Percentiles rank a stretch among this genome's conserved stretches.
Evolutionary conservation across 2,329 filamentous ascomycete species (phyloP).

Genomic region (Sporothrix mexicana): DNA sequence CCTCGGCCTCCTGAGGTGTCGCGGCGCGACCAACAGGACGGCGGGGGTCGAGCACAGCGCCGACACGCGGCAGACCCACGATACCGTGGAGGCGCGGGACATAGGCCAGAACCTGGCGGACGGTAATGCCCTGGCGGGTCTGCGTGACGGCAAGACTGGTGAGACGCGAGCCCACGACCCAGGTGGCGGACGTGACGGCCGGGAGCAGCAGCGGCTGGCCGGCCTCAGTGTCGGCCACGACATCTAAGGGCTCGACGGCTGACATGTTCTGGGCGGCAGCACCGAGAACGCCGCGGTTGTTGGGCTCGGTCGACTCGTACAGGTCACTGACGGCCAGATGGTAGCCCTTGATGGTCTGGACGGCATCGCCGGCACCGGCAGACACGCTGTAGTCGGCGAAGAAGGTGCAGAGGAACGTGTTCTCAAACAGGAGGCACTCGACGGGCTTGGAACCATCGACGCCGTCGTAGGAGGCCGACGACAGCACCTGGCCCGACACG

Average conservation of each 20-base stretch:
- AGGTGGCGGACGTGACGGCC: constrained; percentile 79
- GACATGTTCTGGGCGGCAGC: constrained; percentile 67
- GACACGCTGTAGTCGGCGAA: constrained; percentile 56
- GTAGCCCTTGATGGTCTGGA: constrained; percentile 75
- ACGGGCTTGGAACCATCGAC: constrained; percentile 78
- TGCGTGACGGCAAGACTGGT: constrained; percentile 81
- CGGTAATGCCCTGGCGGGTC: constrained; percentile 90
- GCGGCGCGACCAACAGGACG: constrained; percentile 86
- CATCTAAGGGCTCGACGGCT: constrained; percentile 69
- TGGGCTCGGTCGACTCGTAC: constrained; percentile 81
- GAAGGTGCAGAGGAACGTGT: constrained; percentile 92
- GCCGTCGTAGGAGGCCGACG: constrained; percentile 71
- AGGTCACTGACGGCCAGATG: constrained; percentile 86
- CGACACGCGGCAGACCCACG: constrained; percentile 72
- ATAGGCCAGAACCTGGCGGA: constrained; percentile 79
- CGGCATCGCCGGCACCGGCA: constrained; percentile 41
- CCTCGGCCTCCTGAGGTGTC: constrained; percentile 77
- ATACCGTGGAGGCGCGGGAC: constrained; percentile 76
- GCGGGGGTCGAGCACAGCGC: constrained; percentile 77
- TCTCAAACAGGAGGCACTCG: constrained; percentile 82
- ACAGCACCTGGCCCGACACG: constrained; percentile 79
- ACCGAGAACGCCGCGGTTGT: constrained; percentile 76
- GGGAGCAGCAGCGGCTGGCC: constrained; percentile 59
- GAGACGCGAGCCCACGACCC: constrained; percentile 79
- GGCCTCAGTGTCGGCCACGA: constrained; percentile 51